These are phyloP conservation scores for Patellifolia procumbens DNA, from an alignment of 179 eudicot genomes.

Conservation along the genomic window DNA sequence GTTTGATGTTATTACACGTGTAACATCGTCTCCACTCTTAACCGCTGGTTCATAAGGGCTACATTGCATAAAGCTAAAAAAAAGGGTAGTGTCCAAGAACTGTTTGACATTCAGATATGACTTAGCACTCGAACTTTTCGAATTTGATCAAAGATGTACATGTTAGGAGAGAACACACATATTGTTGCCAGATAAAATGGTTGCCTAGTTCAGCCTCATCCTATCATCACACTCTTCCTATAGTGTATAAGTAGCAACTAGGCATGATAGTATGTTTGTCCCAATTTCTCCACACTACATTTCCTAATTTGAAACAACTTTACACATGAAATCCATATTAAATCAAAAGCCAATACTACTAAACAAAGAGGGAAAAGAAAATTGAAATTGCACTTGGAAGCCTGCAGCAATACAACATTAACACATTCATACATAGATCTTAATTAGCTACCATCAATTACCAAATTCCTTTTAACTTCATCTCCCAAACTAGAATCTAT, in stretches of 20 bases:
- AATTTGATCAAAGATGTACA: not conserved
- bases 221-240: not conserved
- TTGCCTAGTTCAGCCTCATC: not conserved
- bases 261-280: not conserved
- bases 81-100: too few species aligned
- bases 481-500: not conserved
- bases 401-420: not conserved
- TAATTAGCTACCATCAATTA: slow-evolving; percentile 1
- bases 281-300: not conserved
- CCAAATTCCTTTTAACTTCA: not conserved
- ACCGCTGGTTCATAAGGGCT: too few species aligned
- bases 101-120: too few species aligned
- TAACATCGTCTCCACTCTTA: too few species aligned
- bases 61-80: not conserved
- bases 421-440: not conserved
- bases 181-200: not conserved
- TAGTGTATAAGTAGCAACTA: not conserved
- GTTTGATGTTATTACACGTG: too few species aligned
- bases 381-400: not conserved
- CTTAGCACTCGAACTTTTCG: too few species aligned
- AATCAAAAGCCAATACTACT: too few species aligned
- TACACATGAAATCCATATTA: too few species aligned
- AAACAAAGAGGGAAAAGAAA: too few species aligned
- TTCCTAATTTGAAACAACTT: too few species aligned
- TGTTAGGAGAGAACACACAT: not conserved